Evolutionary conservation across 805 yeast genomes (phyloP).

Genomic region (Kluyveromyces nonfermentans): DNA sequence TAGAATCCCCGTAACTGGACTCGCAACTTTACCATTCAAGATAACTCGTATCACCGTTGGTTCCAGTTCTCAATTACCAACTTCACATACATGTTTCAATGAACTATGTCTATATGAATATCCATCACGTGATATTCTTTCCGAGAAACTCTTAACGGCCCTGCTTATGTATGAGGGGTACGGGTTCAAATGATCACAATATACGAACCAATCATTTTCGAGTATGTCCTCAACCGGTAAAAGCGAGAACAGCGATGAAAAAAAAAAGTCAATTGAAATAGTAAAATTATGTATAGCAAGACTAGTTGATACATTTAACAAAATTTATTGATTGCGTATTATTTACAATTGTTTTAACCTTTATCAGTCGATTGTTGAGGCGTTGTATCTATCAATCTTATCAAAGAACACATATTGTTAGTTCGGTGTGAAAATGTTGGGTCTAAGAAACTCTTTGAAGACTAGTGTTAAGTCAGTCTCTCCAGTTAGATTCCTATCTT

Average conservation of each 20-base stretch:
- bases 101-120: slow-evolving; percentile 75
- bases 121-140: slow-evolving; percentile 41
- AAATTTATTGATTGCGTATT: neutral
- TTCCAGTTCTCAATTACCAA: slow-evolving; percentile 41
- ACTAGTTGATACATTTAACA: neutral
- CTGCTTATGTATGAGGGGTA: slow-evolving; percentile 79
- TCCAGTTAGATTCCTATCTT: slow-evolving; percentile 19
- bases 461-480: slow-evolving; percentile 13
- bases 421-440: slow-evolving; percentile 12
- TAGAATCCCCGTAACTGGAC: slow-evolving; percentile 87
- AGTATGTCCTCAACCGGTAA: neutral
- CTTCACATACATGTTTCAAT: slow-evolving; percentile 92
- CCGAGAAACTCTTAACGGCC: slow-evolving; percentile 53
- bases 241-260: neutral
- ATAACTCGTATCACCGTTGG: slow-evolving; percentile 42
- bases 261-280: neutral
- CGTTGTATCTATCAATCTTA: neutral
- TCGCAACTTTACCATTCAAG: slow-evolving; percentile 63
- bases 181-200: slow-evolving; percentile 46
- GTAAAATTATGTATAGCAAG: neutral
- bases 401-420: neutral
- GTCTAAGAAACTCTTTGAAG: slow-evolving; percentile 19
- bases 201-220: neutral
- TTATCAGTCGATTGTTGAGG: neutral
- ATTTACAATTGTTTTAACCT: neutral